A percentile compares a stretch with the other conserved stretches of the same genome.
Evolutionary conservation across 306 rosid genomes (phyloP).

Genomic region (Argentina anserina): DNA sequence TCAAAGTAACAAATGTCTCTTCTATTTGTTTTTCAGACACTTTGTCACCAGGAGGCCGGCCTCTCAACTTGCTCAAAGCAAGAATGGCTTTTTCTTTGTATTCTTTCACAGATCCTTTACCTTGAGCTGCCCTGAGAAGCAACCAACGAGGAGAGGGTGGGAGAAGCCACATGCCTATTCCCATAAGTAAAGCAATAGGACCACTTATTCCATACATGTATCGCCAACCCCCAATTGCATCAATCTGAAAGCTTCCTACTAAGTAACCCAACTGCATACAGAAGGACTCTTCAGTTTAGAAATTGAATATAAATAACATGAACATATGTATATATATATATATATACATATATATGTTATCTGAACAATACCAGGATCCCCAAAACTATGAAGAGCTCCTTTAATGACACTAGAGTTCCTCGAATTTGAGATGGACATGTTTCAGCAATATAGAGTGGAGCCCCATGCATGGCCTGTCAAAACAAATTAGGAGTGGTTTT

Average conservation of each 20-base stretch:
- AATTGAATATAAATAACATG: conserved; percentile 5
- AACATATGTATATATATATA: background rate
- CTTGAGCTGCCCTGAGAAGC: conserved; percentile 95
- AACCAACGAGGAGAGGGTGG: conserved; percentile 95
- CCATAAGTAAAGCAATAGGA: conserved; percentile 84
- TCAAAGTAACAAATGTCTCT: conserved; percentile 63
- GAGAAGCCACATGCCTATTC: conserved; percentile 75
- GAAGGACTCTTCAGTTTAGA: conserved; percentile 19
- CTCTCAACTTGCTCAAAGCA: conserved; percentile 74
- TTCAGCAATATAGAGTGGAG: conserved; percentile 96
- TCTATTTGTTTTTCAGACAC: conserved; percentile 80
- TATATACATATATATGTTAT: background rate
- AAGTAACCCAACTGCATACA: conserved; percentile 75
- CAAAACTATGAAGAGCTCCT: conserved; percentile 92
- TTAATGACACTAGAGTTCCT: conserved; percentile 85
- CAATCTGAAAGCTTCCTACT: conserved; percentile 84
- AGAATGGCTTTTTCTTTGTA: conserved; percentile 62
- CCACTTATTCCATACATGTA: conserved; percentile 87
- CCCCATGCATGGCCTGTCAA: conserved; percentile 97
- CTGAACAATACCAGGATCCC: conserved; percentile 77
- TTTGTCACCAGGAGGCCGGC: conserved; percentile 70
- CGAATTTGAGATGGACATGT: conserved; percentile 93
- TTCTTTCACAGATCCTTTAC: conserved; percentile 67
- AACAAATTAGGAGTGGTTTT: conserved; percentile 6
- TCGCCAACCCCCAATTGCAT: conserved; percentile 85